These are phyloP conservation scores for Calonectria naviculata DNA, from an alignment of 2,329 filamentous ascomycete species.

Conservation along the genomic window DNA sequence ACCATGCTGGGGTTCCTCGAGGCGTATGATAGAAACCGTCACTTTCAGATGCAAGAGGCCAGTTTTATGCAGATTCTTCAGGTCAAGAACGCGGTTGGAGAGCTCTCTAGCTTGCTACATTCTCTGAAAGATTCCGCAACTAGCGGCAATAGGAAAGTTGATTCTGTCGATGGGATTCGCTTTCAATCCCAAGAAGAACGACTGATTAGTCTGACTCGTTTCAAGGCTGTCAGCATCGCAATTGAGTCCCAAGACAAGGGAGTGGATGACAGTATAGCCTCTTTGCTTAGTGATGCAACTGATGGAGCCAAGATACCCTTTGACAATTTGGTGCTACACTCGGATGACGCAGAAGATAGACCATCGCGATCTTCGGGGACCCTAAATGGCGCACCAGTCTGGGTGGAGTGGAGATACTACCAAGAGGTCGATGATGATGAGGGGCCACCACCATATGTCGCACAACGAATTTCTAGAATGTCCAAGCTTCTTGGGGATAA, in stretches of 20 bases:
- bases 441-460: not conserved
- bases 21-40: not conserved
- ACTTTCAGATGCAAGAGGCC: constrained; percentile 8
- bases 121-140: not conserved
- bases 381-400: not conserved
- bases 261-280: not conserved
- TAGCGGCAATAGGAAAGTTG: not conserved
- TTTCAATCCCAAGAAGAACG: not conserved
- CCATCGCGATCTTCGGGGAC: not conserved
- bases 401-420: constrained; percentile 14
- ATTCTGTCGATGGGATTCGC: too few species aligned
- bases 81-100: not conserved
- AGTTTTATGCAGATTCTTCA: constrained; percentile 10
- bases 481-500: not conserved
- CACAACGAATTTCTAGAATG: not conserved
- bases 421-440: not conserved
- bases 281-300: not conserved
- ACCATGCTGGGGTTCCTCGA: constrained; percentile 4
- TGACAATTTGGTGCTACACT: not conserved
- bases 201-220: not conserved
- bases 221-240: constrained; percentile 1
- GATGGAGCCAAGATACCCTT: not conserved
- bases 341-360: not conserved
- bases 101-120: not conserved
- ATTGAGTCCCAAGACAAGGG: not conserved